These are phyloP conservation scores for Penicillium decumbens DNA, from an alignment of 2,329 filamentous ascomycete species.

Conservation along the genomic window DNA sequence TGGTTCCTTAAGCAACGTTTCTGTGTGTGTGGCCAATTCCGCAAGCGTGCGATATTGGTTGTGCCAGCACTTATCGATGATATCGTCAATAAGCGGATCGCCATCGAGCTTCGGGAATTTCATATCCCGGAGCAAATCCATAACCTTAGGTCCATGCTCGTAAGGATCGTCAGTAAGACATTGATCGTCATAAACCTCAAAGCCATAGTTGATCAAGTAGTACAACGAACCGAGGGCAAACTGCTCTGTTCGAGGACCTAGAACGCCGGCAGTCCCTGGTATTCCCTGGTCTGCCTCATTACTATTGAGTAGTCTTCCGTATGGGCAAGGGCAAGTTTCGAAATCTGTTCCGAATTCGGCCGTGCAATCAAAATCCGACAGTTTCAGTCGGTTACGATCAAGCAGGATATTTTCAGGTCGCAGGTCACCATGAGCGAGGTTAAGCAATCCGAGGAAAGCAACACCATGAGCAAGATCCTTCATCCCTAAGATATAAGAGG, in stretches of 20 bases:
- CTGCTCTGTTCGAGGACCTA: slow-evolving; percentile 31
- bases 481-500: slow-evolving; percentile 18
- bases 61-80: slow-evolving; percentile 24
- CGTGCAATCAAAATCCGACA: slow-evolving; percentile 31
- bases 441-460: slow-evolving; percentile 32
- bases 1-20: slow-evolving; percentile 6
- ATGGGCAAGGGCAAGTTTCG: slow-evolving; percentile 27
- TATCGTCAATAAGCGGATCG: slow-evolving; percentile 24
- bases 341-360: slow-evolving; percentile 24
- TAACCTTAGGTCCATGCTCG: slow-evolving; percentile 22
- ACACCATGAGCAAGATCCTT: slow-evolving; percentile 31
- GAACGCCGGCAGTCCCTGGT: slow-evolving; percentile 20
- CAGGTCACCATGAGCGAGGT: slow-evolving; percentile 32
- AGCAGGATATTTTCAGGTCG: slow-evolving; percentile 32
- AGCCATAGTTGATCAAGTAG: slow-evolving; percentile 33
- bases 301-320: slow-evolving; percentile 27
- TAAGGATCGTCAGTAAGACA: slow-evolving; percentile 24
- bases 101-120: slow-evolving; percentile 25
- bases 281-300: slow-evolving; percentile 20
- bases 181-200: slow-evolving; percentile 29
- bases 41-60: slow-evolving; percentile 19
- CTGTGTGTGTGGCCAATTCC: slow-evolving; percentile 20
- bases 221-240: slow-evolving; percentile 33
- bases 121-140: slow-evolving; percentile 26
- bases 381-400: slow-evolving; percentile 27